These are phyloP conservation scores for Liriodendron chinense DNA, from an alignment of 164 flowering plant species.

Conservation along the genomic window DNA sequence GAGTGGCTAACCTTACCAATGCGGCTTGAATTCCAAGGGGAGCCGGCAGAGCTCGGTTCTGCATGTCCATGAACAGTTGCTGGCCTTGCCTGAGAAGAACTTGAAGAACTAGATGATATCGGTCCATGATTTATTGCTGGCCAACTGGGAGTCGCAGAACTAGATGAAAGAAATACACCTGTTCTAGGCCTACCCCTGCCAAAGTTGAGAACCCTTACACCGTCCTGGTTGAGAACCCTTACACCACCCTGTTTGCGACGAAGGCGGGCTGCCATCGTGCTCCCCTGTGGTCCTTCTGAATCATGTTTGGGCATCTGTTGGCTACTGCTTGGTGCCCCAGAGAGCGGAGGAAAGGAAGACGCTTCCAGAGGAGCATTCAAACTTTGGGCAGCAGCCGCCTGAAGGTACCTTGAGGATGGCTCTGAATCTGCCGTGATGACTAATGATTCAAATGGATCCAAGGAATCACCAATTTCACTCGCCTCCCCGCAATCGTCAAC, in stretches of 20 bases:
- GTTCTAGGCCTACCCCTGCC: conserved; percentile 3
- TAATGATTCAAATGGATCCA: conserved; percentile 53
- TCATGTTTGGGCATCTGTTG: conserved; percentile 31
- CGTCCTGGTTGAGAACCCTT: conserved; percentile 18
- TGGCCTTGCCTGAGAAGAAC: conserved; percentile 21
- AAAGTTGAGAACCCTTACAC: conserved; percentile 2
- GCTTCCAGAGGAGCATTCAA: conserved; percentile 44
- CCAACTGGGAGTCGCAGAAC: conserved; percentile 14
- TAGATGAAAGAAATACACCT: conserved; percentile 2
- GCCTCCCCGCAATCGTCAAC: conserved; percentile 28
- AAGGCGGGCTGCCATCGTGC: conserved; percentile 71
- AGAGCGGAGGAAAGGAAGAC: conserved; percentile 83
- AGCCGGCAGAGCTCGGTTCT: conserved; percentile 29
- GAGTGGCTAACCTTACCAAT: conserved; percentile 44
- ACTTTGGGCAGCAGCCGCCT: conserved; percentile 57
- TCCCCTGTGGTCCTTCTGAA: conserved; percentile 30
- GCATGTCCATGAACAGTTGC: conserved; percentile 21
- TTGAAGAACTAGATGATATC: conserved; percentile 32
- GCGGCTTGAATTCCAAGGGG: conserved; percentile 27
- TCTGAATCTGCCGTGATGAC: conserved; percentile 47
- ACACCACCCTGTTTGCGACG: conserved; percentile 42
- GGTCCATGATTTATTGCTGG: conserved; percentile 19
- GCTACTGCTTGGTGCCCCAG: conserved; percentile 33
- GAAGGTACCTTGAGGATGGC: conserved; percentile 61
- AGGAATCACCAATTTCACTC: conserved; percentile 38